Evolutionary conservation across 768 basidiomycete species (phyloP).

Genomic region (Rhizopogon vesiculosus): DNA sequence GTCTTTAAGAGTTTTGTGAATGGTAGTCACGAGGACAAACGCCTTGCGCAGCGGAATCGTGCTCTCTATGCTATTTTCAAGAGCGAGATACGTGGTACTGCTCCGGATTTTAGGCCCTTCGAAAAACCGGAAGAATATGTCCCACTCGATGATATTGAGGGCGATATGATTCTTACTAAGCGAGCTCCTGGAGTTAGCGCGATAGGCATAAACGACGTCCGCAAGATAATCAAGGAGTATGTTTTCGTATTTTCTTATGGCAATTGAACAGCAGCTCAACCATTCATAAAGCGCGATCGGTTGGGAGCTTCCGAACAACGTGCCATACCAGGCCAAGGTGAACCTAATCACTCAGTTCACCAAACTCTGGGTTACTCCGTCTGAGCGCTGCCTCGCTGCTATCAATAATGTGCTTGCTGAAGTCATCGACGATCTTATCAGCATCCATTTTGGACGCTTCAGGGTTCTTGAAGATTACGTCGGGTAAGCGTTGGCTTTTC

Average conservation of each 20-base stretch:
- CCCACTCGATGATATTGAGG: constrained; percentile 11
- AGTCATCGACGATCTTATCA: constrained; percentile 22
- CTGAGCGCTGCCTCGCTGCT: constrained; percentile 28
- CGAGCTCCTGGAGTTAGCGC: constrained; percentile 11
- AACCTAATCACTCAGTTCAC: constrained; percentile 24
- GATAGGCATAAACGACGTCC: constrained; percentile 24
- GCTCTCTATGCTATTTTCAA: constrained; percentile 25
- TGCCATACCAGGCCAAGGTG: constrained; percentile 30
- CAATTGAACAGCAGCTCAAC: not conserved
- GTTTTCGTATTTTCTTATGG: constrained; percentile 4
- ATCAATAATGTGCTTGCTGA: constrained; percentile 28
- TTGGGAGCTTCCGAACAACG: constrained; percentile 31
- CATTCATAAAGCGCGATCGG: constrained; percentile 21
- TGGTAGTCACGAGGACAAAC: constrained; percentile 19
- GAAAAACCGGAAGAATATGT: not conserved
- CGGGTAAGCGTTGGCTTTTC: constrained; percentile 23
- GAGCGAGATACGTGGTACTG: constrained; percentile 25
- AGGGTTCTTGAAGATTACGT: constrained; percentile 28
- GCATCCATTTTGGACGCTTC: constrained; percentile 38
- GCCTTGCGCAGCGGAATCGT: constrained; percentile 28
- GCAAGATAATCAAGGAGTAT: constrained; percentile 27
- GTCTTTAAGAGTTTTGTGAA: constrained; percentile 23
- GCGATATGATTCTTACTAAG: constrained; percentile 8
- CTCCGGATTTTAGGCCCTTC: constrained; percentile 32
- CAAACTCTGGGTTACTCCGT: constrained; percentile 23